These are phyloP conservation scores for Verticillium isaacii DNA, from an alignment of 2,329 filamentous ascomycete genomes.

Conservation along the genomic window DNA sequence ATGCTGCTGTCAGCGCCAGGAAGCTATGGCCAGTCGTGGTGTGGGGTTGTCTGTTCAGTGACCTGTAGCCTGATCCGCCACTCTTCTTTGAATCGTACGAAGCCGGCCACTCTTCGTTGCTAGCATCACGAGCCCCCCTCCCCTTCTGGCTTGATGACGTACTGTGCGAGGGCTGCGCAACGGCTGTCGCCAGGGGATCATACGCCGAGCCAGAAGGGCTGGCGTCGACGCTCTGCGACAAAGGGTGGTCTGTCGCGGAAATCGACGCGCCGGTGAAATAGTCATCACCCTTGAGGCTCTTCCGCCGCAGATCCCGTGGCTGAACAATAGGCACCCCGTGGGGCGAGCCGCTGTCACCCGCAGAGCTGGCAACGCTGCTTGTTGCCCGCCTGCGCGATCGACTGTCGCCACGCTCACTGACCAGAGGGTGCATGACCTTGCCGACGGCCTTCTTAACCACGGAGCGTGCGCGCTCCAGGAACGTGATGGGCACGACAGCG, in stretches of 20 bases:
- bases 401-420: conserved; percentile 49
- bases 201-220: conserved; percentile 54
- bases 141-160: background rate
- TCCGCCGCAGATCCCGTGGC: conserved; percentile 45
- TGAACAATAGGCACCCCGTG: conserved; percentile 28
- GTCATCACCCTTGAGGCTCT: conserved; percentile 49
- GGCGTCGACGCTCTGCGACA: conserved; percentile 69
- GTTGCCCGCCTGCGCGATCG: conserved; percentile 49
- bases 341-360: conserved; percentile 42
- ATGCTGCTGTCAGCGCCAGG: conserved; percentile 31
- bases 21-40: conserved; percentile 31
- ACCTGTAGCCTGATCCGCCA: background rate
- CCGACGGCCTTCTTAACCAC: conserved; percentile 65
- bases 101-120: background rate
- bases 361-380: conserved; percentile 62
- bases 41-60: background rate
- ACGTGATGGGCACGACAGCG: conserved; percentile 83
- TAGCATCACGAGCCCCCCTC: background rate
- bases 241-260: conserved; percentile 49
- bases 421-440: conserved; percentile 58
- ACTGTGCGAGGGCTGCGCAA: conserved; percentile 1
- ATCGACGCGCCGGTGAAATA: conserved; percentile 43
- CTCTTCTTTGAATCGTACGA: background rate
- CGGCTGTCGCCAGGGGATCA: conserved; percentile 33
- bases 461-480: conserved; percentile 79